These are phyloP conservation scores for Blastobotrys aristatus DNA, from an alignment of 1,139 yeast genomes.

Conservation along the genomic window DNA sequence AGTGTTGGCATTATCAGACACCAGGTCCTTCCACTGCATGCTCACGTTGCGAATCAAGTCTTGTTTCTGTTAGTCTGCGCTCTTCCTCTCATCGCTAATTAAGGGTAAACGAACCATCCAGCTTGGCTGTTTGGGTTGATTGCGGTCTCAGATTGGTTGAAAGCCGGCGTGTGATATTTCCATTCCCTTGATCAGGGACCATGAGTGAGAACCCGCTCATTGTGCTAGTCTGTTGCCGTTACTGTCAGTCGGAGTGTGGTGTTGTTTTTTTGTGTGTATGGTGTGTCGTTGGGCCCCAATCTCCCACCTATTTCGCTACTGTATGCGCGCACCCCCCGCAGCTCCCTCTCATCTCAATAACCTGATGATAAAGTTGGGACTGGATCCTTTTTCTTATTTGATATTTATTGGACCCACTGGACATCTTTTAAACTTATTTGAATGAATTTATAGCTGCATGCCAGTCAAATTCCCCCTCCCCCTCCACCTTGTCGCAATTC, in stretches of 20 bases:
- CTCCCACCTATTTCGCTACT: no score
- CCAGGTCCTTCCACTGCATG: constrained; percentile 34
- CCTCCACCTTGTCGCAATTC: no score
- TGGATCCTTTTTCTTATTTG: no score
- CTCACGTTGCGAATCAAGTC: constrained; percentile 22
- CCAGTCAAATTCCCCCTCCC: no score
- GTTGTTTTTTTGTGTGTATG: neutral
- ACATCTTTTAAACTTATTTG: no score
- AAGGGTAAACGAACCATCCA: constrained; percentile 14
- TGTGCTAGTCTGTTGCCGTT: neutral
- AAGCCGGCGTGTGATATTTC: constrained; percentile 17
- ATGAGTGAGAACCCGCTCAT: constrained; percentile 17
- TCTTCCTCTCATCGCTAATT: neutral
- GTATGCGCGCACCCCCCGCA: no score
- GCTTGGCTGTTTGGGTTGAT: constrained; percentile 10
- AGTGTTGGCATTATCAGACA: constrained; percentile 58
- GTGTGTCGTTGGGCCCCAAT: no score
- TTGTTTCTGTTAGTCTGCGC: constrained; percentile 2
- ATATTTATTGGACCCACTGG: no score
- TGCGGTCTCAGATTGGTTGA: constrained; percentile 14
- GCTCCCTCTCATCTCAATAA: no score
- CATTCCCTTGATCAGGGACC: constrained; percentile 16
- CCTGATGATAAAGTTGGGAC: no score
- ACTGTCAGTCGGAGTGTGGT: neutral
- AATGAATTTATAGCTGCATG: no score